Evolutionary conservation across 1,284 basidiomycete genomes (phyloP), one percentile per base, ranked within the genome.

Genomic region (Veloporphyrellus conicus): DNA sequence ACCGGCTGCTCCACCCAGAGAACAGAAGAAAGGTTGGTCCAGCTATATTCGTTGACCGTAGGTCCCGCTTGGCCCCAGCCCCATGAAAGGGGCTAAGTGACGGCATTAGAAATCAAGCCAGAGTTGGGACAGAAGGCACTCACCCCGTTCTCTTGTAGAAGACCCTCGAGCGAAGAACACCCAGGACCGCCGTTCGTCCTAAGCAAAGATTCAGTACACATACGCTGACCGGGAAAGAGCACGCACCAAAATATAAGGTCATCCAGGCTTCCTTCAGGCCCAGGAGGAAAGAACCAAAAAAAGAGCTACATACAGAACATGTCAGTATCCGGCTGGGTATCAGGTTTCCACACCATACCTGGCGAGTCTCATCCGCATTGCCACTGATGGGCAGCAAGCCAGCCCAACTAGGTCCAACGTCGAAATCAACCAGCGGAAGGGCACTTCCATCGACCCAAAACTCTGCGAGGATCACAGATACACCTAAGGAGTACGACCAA

Each of bases 281-380:
- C 84, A 1, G 87, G 81, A 35, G 88, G 88, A 70, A 89, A 90
- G 68, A 89, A 85, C 90, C 88, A 91, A 68, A 92, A 91, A 73
- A 86, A 91, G 9, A 90, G 72, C 82, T 90, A 46, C 2, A 31
- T 18, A 36, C 37, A 22, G 40, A 32, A 20, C 29, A 43, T 46
- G 6, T 10, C 15, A 18, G 15, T 20, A 4, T 31, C 14, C 19
- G 5, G n/a, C n/a, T n/a, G n/a, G n/a, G 9, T 34, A 6, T 6
- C 38, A 19, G 4, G 16, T 14, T 3, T 15, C 14, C 25, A 25
- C 38, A 60, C 19, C 62, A 18, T 51, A 82, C 83, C 74, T 90
- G 74, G 31, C 84, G 74, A 5, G 79, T 83, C 63, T 87, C 86
- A 37, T 83, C 73, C 4, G 73, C 41, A 19, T 72, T 66, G 19